Base-by-base conservation (phyloP, 2,329 filamentous ascomycete genomes). In the Colletotrichum camelliae region DNA sequence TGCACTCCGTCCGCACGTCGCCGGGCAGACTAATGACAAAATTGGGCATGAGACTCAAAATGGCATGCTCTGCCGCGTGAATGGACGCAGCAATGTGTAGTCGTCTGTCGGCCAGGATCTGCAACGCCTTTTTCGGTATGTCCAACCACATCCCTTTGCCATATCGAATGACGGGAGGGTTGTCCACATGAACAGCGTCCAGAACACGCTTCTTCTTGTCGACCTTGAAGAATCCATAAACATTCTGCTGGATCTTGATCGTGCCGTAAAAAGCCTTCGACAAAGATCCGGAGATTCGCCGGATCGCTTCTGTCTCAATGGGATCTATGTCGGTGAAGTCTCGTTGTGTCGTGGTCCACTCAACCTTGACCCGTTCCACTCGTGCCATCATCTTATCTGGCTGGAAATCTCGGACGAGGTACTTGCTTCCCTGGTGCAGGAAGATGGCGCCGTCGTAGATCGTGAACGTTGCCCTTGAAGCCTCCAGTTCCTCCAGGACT, bases 211-310 rank as follows among this genome's bases (percentile, higher is more conserved):
- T 91, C 79, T 92, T 93, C 81, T 93, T 94, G 84, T 98, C 96
- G n/a, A 98, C 88, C 83, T 98, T 98, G 90, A 98, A 98, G 87
- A 97, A 99, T 3, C 97, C 97, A 83, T 97, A 98, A 3, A 99
- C 96, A 35, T 95, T 93, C 79, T 96, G 94, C 78, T 94, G 92
- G 80, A 98, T 96, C 80, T 94, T 93, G 82, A 99, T 96, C 0
- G 91, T 88, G 43, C 97, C 97, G 82, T 95, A 96, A 85, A 95
- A 98, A 1, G 96, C 96, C 76, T 92, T 90, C 0, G 90, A 94
- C 5, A 88, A 84, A 0, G 92, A 93, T 1, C 86, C 87, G 0
- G 84, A 79, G 48, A 98, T 94, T 21, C 89, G 90, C 9, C 95
- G 93, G 77, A 98, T 96, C 4, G 94, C 93, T 85, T 98, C 95